Evolutionary conservation across 2,329 filamentous ascomycete genomes (phyloP), one percentile per base, ranked within the genome.

Genomic region (Colletotrichum incanum): DNA sequence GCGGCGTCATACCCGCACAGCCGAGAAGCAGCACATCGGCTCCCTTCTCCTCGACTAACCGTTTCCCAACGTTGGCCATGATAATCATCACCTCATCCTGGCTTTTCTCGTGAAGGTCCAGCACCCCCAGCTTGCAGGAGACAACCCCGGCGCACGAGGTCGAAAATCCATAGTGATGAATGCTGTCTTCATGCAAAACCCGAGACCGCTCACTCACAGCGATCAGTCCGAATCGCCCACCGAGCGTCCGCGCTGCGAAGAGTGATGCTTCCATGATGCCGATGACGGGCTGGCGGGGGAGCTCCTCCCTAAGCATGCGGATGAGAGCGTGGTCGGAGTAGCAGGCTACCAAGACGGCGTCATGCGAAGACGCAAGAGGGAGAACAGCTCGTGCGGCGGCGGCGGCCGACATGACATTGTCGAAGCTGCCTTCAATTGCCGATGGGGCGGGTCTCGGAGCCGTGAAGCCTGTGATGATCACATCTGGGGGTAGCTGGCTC

Each of bases 231-330:
- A 70, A 70, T 31, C 67, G 67, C 12, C 67, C 67, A 3, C 67
- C 67, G 5, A 70, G 45, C 11, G 67, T 70, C 12, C 67, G 67
- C 16, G 67, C 67, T 0, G 67, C 67, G 14, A 70, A 70, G 1
- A 70, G 76, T 45, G 76, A 77, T 0, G 94, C 93, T 81, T 98
- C 95, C 78, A 98, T 96, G 67, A 98, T 98, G 6, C 96, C 95
- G 0, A 90, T 91, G 5, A 94, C 91, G 34, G 90, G 80, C 84
- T 74, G 75, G 6, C 76, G 72, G 18, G 72, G 65, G 2, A 71
- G 59, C 23, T 71, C 65, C 23, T 71, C 68, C 0, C 68, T 65
- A 14, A 71, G 68, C 68, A 68, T 68, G 41, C 65, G 65, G 26
- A 71, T 68, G 26, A 71, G 65, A 3, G 68, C 64, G 11, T 71